A percentile compares a stretch with the other conserved stretches of the same genome.
These are phyloP conservation scores for Apiospora arundinis DNA, from an alignment of 2,329 filamentous ascomycete genomes.

Conservation along the genomic window DNA sequence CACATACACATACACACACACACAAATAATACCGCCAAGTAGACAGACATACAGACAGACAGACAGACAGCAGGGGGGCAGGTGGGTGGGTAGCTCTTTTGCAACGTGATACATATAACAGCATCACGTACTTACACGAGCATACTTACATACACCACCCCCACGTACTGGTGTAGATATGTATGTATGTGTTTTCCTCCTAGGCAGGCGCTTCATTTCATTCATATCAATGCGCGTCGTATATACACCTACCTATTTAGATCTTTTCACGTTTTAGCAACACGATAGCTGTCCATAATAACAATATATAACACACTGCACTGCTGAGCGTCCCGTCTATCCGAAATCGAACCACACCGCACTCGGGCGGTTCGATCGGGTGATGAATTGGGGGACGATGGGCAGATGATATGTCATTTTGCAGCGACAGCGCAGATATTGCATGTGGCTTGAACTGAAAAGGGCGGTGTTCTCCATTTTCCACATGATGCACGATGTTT, in stretches of 20 bases:
- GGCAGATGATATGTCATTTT: slow-evolving; percentile 16
- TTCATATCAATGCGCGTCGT: background rate
- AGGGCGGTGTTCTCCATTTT: background rate
- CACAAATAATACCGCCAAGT: background rate
- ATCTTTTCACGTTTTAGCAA: background rate
- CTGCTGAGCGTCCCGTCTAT: background rate
- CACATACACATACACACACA: slow-evolving; percentile 20
- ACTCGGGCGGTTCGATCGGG: background rate
- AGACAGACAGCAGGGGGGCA: background rate
- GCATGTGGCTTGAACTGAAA: slow-evolving; percentile 7
- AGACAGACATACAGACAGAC: background rate
- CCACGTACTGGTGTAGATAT: background rate
- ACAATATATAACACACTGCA: background rate
- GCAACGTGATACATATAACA: slow-evolving; percentile 3
- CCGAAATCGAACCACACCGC: slow-evolving; percentile 6
- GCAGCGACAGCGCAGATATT: slow-evolving; percentile 10
- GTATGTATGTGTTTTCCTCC: background rate
- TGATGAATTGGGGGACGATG: background rate
- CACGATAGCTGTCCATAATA: background rate
- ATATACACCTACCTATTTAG: background rate
- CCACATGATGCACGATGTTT: background rate
- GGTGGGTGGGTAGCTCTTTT: background rate
- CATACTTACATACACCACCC: slow-evolving; percentile 15
- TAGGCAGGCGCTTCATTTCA: background rate
- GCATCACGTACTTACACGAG: slow-evolving; percentile 4